Evolutionary conservation across 495 filamentous ascomycete genomes (phyloP).

Genomic region (Trichocladium antarcticum): DNA sequence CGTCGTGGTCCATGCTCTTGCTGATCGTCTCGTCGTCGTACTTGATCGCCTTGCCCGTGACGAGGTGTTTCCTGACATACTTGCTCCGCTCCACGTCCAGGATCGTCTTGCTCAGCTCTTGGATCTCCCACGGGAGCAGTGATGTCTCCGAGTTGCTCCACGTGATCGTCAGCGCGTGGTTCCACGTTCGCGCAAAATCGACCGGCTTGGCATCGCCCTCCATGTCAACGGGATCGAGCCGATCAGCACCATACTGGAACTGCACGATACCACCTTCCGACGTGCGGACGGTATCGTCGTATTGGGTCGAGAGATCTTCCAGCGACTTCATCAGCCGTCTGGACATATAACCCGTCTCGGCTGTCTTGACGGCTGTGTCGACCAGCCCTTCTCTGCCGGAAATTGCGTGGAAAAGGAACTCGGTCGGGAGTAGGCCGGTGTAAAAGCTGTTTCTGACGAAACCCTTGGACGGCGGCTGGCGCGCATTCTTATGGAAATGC

Average conservation of each 20-base stretch:
- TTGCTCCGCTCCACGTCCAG: constrained; percentile 55
- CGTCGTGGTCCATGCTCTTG: constrained; percentile 27
- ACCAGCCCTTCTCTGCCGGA: constrained; percentile 96
- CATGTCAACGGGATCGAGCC: constrained; percentile 93
- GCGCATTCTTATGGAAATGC: constrained; percentile 87
- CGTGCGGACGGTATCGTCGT: constrained; percentile 90
- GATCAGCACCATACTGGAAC: constrained; percentile 94
- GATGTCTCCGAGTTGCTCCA: constrained; percentile 64
- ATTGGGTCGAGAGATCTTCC: constrained; percentile 83
- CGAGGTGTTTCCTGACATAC: constrained; percentile 46
- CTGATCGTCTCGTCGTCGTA: constrained; percentile 56
- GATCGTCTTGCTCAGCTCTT: constrained; percentile 49
- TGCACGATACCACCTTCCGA: constrained; percentile 78
- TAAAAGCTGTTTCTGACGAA: constrained; percentile 98
- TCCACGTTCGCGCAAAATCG: constrained; percentile 84
- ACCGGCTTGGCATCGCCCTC: constrained; percentile 89
- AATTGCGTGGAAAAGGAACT: constrained; percentile 98
- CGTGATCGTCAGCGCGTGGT: constrained; percentile 67
- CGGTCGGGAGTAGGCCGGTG: constrained; percentile 74
- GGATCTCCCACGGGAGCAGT: constrained; percentile 64
- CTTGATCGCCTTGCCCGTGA: constrained; percentile 39
- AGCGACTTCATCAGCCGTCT: constrained; percentile 95
- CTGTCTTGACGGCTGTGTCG: constrained; percentile 99
- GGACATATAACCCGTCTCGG: constrained; percentile 98
- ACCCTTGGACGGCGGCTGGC: constrained; percentile 84